Conservation (phyloP, 176 grass and related monocot species). For the Ampelocalamus luodianensis region DNA sequence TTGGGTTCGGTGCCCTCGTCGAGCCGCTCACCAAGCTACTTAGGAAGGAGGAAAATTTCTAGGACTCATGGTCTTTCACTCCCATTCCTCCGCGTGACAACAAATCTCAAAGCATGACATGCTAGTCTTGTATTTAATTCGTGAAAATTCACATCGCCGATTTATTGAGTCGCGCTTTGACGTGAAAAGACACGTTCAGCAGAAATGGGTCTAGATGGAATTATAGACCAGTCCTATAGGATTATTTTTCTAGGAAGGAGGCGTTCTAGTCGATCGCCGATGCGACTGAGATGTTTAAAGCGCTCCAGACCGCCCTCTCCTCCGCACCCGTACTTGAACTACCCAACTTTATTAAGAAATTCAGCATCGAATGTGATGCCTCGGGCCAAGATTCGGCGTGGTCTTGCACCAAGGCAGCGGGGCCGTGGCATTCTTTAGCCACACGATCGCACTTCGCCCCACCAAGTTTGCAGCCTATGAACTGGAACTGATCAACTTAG, state of each 20-base stretch:
- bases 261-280: background rate
- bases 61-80: no score
- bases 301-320: background rate
- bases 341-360: background rate
- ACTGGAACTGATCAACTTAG: background rate
- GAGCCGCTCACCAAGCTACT: background rate
- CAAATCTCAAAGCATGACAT: no score
- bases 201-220: no score
- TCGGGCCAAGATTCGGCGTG: background rate
- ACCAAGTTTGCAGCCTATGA: background rate
- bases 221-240: no score
- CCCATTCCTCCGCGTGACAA: no score
- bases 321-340: no score
- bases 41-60: no score
- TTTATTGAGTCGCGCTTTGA: no score
- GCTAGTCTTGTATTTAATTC: no score
- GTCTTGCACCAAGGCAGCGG: background rate
- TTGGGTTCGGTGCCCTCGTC: background rate
- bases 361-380: background rate
- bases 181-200: no score
- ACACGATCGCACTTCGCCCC: rapidly evolving
- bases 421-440: background rate
- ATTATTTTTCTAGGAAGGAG: background rate
- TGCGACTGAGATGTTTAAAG: no score
- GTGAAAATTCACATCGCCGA: no score